Evolutionary conservation across 768 basidiomycete species (phyloP).

Genomic region (Auricularia sp.): DNA sequence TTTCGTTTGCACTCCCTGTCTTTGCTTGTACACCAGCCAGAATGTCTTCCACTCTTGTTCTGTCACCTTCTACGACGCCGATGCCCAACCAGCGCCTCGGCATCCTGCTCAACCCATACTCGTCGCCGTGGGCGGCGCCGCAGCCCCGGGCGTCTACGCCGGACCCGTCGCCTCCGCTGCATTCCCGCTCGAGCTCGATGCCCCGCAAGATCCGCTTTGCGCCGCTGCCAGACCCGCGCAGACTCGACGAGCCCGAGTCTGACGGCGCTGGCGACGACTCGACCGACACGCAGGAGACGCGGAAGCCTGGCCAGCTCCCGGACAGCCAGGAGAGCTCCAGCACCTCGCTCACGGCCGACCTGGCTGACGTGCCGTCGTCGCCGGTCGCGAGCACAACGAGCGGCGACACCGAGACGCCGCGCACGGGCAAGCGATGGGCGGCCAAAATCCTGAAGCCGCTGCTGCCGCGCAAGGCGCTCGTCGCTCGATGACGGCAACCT

Average conservation of each 20-base stretch:
- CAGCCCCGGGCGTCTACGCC: neutral
- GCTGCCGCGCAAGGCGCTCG: conserved; percentile 23
- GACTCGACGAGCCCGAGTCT: conserved; percentile 35
- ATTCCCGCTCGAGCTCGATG: conserved; percentile 6
- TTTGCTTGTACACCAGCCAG: neutral
- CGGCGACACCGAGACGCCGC: neutral
- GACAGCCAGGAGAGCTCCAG: neutral
- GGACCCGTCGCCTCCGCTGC: neutral
- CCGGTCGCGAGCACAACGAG: neutral
- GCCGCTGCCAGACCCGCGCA: conserved; percentile 69
- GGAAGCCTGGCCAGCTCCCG: conserved; percentile 2
- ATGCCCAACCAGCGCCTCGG: neutral
- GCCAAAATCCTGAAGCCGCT: neutral
- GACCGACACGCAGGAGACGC: neutral
- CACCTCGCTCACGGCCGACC: conserved; percentile 1
- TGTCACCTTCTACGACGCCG: neutral
- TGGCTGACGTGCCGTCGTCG: neutral
- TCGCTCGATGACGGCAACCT: conserved; percentile 21
- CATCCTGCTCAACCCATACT: conserved; percentile 8
- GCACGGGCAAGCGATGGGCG: neutral
- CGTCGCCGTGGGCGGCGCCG: neutral
- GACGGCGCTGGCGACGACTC: conserved; percentile 7
- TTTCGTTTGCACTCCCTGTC: neutral
- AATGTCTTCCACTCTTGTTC: neutral
- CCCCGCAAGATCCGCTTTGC: conserved; percentile 59